A percentile compares a stretch with the other conserved stretches of the same genome.
Conservation (phyloP, 1,139 yeast genomes). For the Geotrichum siamense region DNA sequence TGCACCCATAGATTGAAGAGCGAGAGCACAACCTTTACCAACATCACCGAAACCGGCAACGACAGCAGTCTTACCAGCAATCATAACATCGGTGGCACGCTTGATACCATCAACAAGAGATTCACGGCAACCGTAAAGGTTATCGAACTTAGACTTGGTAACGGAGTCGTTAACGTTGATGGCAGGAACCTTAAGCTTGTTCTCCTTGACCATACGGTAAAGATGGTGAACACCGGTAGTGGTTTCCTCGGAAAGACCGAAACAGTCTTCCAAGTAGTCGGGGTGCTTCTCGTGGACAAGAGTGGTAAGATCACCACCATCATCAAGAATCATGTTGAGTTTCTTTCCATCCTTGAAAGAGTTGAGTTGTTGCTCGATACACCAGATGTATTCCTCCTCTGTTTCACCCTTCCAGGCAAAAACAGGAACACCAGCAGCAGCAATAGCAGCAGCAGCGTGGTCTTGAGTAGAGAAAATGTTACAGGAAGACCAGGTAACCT, state of each 20-base stretch:
- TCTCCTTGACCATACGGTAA: conserved; percentile 92
- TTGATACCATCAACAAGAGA: conserved; percentile 97
- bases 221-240: conserved; percentile 99
- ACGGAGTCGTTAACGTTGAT: conserved; percentile 99
- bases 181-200: conserved; percentile 94
- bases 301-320: conserved; percentile 98
- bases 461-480: conserved; percentile 99
- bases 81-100: conserved; percentile 99
- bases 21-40: conserved; percentile 99
- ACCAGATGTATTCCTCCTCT: conserved; percentile 99
- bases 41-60: conserved; percentile 99
- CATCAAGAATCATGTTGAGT: conserved; percentile 96
- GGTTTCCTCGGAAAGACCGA: conserved; percentile 97
- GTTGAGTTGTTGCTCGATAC: conserved; percentile 98
- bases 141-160: conserved; percentile 98
- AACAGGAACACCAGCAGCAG: conserved; percentile 99
- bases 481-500: conserved; percentile 99
- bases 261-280: conserved; percentile 92
- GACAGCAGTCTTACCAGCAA: conserved; percentile 98
- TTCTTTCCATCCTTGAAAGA: conserved; percentile 96
- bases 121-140: conserved; percentile 99
- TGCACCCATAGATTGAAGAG: conserved; percentile 99
- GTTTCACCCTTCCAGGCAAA: conserved; percentile 99
- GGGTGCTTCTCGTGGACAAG: conserved; percentile 98
- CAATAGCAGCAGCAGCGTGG: conserved; percentile 99